These are phyloP conservation scores for Chaetomium sp. DNA, from an alignment of 2,329 filamentous ascomycete species.

Conservation along the genomic window DNA sequence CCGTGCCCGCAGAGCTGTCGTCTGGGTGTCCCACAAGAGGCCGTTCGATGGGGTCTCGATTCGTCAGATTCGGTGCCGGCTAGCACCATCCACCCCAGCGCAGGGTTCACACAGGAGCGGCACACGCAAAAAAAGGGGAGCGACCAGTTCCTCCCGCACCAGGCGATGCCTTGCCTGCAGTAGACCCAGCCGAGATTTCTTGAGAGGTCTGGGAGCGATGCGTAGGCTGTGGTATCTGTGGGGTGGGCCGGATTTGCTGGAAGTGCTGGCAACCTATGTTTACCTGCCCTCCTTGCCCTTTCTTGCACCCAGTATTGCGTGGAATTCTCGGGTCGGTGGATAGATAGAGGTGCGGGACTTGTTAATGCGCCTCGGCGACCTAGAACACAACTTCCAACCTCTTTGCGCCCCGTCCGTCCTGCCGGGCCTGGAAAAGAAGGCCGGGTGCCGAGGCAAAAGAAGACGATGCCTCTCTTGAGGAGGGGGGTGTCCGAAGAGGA, in stretches of 20 bases:
- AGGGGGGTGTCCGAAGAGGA: background rate
- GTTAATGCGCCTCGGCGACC: conserved; percentile 14
- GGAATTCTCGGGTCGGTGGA: background rate
- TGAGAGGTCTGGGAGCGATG: conserved; percentile 21
- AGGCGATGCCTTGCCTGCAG: conserved; percentile 29
- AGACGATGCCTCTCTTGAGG: background rate
- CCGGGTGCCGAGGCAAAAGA: background rate
- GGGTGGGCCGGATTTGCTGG: conserved; percentile 24
- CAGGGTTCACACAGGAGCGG: conserved; percentile 24
- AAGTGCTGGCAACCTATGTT: conserved; percentile 20
- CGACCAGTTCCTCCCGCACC: conserved; percentile 28
- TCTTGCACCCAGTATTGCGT: conserved; percentile 8
- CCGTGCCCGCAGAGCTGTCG: conserved; percentile 19
- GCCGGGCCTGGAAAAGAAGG: conserved; percentile 4
- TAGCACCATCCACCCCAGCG: conserved; percentile 25
- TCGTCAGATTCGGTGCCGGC: conserved; percentile 28
- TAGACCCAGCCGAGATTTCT: conserved; percentile 28
- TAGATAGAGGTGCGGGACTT: conserved; percentile 7
- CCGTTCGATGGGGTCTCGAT: conserved; percentile 27
- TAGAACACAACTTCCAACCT: conserved; percentile 3
- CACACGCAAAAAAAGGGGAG: conserved; percentile 6
- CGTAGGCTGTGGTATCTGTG: conserved; percentile 21
- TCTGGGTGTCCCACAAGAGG: conserved; percentile 21
- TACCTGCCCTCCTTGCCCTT: conserved; percentile 9
- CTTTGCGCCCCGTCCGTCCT: background rate